Percentiles rank a stretch among this genome's conserved stretches.
phyloP scores from a whole-genome alignment of 805 yeast genomes.

The Naumovozyma castellii region DNA sequence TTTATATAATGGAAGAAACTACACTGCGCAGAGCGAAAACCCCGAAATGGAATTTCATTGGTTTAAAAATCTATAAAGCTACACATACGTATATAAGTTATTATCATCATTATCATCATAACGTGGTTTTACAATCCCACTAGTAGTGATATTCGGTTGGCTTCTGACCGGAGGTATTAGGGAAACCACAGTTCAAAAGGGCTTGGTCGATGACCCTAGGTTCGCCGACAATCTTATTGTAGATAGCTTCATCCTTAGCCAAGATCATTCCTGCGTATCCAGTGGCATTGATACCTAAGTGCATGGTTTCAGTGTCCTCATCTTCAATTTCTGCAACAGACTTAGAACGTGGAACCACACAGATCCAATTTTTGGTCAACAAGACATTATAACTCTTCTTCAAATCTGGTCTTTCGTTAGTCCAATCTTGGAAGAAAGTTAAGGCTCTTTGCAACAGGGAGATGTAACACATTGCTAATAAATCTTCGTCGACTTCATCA shows the following conservation, averaged over 20 bases:
- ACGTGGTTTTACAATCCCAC: no score
- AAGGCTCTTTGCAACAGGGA: conserved; percentile 63
- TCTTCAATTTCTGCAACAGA: conserved; percentile 34
- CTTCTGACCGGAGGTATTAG: conserved; percentile 45
- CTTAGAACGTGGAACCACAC: conserved; percentile 71
- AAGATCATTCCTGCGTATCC: conserved; percentile 73
- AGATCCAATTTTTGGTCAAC: conserved; percentile 74
- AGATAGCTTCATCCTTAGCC: conserved; percentile 56
- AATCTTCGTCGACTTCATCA: conserved; percentile 43
- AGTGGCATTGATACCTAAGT: conserved; percentile 63
- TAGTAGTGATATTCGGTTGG: conserved; percentile 59
- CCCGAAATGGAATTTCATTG: neutral
- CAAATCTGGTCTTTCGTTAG: conserved; percentile 18
- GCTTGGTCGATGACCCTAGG: conserved; percentile 37
- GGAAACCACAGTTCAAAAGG: conserved; percentile 59
- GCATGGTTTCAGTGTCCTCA: conserved; percentile 19
- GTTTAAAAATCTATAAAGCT: neutral
- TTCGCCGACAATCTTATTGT: conserved; percentile 40
- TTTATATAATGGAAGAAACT: neutral
- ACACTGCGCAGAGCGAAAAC: neutral
- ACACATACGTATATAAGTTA: no score
- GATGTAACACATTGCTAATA: conserved; percentile 58
- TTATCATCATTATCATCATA: neutral
- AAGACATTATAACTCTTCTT: conserved; percentile 68
- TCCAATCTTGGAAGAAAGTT: conserved; percentile 51